These are phyloP conservation scores for Periconia macrospinosa DNA, from an alignment of 2,329 filamentous ascomycete species.

Conservation along the genomic window DNA sequence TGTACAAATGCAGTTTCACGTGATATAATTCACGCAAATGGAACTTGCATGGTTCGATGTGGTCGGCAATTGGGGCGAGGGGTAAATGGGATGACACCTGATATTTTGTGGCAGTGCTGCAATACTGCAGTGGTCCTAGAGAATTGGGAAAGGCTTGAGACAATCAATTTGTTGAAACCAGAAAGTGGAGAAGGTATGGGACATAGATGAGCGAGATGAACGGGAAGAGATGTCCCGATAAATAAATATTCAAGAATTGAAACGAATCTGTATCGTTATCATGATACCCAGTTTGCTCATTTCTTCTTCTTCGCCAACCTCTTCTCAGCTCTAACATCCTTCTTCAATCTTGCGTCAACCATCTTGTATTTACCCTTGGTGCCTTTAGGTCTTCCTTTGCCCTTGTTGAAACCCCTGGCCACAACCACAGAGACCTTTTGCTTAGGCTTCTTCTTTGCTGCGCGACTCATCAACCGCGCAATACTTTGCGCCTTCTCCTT, in stretches of 20 bases:
- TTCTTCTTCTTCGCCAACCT: slow-evolving; percentile 74
- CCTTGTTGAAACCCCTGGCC: slow-evolving; percentile 80
- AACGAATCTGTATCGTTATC: neutral
- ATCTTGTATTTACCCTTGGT: slow-evolving; percentile 98
- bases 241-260: neutral
- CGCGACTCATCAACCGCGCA: slow-evolving; percentile 76
- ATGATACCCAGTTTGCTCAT: slow-evolving; percentile 8
- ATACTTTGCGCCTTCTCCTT: slow-evolving; percentile 93
- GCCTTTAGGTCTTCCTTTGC: slow-evolving; percentile 81
- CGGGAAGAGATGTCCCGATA: neutral
- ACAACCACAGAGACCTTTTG: slow-evolving; percentile 85
- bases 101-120: neutral
- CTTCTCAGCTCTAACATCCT: slow-evolving; percentile 89
- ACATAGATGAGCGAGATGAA: neutral
- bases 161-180: neutral
- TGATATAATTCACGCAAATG: neutral
- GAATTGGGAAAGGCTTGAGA: neutral
- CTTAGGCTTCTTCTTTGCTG: slow-evolving; percentile 82
- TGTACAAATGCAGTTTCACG: neutral
- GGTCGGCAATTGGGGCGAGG: neutral
- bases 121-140: too few species aligned
- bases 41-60: neutral
- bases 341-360: slow-evolving; percentile 93
- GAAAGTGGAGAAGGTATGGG: neutral
- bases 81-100: neutral